Evolutionary conservation across 2,329 filamentous ascomycete species (phyloP).

Genomic region (Metarhizium humberi): DNA sequence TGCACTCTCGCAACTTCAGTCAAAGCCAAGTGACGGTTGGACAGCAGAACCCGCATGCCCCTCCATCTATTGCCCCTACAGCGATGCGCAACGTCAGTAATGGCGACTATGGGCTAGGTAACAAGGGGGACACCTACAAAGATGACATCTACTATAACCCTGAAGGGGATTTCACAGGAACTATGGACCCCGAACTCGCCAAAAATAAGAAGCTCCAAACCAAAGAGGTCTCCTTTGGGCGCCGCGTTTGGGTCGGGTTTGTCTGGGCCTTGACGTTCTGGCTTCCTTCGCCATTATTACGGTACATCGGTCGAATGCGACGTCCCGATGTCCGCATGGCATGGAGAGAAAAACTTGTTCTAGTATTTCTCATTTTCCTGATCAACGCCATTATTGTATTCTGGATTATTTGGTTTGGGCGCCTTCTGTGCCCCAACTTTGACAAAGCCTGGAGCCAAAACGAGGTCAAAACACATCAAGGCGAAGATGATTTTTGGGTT

Average conservation of each 20-base stretch:
- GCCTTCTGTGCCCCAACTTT: constrained; percentile 78
- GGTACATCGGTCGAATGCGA: constrained; percentile 87
- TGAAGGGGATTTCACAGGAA: constrained; percentile 58
- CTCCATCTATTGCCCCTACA: constrained; percentile 53
- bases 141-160: constrained; percentile 66
- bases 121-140: constrained; percentile 71
- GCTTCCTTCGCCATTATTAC: constrained; percentile 80
- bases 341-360: constrained; percentile 88
- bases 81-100: constrained; percentile 46
- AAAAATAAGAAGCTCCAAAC: constrained; percentile 69
- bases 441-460: constrained; percentile 76
- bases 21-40: constrained; percentile 43
- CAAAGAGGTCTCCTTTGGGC: constrained; percentile 49
- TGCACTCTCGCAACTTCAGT: constrained; percentile 49
- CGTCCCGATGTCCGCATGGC: constrained; percentile 93
- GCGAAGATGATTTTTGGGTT: constrained; percentile 74
- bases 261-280: constrained; percentile 88
- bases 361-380: constrained; percentile 71
- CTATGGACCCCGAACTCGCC: constrained; percentile 68
- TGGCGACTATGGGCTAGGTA: constrained; percentile 84
- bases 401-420: constrained; percentile 83
- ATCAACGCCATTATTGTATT: constrained; percentile 79
- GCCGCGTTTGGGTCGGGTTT: constrained; percentile 70
- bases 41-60: constrained; percentile 24
- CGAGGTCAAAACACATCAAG: constrained; percentile 63